Base-by-base conservation (phyloP, 345 rosid genomes). In the Eucalyptus sp. region DNA sequence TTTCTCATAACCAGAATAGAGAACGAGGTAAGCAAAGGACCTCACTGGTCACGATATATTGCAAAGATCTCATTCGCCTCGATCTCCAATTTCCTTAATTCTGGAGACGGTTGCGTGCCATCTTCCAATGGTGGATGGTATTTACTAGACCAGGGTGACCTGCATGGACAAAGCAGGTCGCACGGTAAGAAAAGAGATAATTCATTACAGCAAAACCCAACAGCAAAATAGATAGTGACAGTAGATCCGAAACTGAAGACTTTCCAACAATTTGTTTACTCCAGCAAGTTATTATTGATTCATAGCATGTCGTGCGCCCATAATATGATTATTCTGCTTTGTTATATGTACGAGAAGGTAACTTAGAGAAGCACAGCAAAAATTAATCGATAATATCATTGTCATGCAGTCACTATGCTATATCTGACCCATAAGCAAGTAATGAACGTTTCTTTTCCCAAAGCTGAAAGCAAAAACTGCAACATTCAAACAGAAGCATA, bases 11-110 rank as follows among this genome's bases (percentile, higher is more conserved):
- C 83, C 46, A 79, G 41, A 91, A 60, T 91, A 90, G 91, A 93
- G 88, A 92, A 94, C 93, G 93, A 96, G 96, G 94, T 90, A 95
- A 94, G 97, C 85, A 90, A 96, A 95, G 98, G 96, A 95, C 96
- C 99, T 97, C 98, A 97, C 99, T 97, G 99, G 97, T 97, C 99
- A 96, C 97, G 95, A 90, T 97, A 97, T 89, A 96, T 89, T 89
- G 97, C 89, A 91, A 97, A 97, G 91, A 97, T 90, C 5, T 96
- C 99, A 56, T 97, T 97, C 15, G 99, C 99, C 93, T 97, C 99
- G 85, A 94, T 92, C 92, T 97, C 99, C 44, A 96, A 97, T 86
- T 97, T 95, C 93, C 99, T 96, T 91, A 97, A 91, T 89, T 93
- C 95, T 49, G 94, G 83, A 27, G 99, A 95, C 37, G 99, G 99